Conservation (phyloP, 208 protist genomes). For the Leishmania martiniquensis region DNA sequence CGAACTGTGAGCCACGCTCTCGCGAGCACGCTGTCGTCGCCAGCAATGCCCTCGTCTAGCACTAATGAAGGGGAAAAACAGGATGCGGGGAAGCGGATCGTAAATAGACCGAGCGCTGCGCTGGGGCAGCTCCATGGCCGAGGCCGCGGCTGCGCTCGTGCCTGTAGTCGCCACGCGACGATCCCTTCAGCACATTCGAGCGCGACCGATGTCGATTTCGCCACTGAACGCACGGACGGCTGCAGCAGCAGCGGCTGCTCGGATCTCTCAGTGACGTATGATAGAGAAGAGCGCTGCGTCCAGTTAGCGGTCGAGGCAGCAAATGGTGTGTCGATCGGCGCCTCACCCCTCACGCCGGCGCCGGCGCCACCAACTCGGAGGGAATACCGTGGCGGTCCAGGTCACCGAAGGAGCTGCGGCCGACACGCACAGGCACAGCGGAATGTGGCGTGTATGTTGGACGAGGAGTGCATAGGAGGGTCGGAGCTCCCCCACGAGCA, state of each 20-base stretch:
- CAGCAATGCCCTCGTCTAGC: not conserved
- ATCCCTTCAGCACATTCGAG: not conserved
- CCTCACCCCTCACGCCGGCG: not conserved
- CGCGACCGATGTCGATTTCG: not conserved
- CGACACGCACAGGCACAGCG: not conserved
- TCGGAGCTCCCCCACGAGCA: not conserved
- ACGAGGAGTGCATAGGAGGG: not conserved
- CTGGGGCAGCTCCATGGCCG: not conserved
- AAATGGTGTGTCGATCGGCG: not conserved
- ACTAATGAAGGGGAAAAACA: not conserved
- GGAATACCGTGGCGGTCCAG: not conserved
- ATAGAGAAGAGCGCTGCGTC: not conserved
- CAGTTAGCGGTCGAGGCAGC: not conserved
- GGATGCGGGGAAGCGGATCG: not conserved
- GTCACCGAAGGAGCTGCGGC: not conserved
- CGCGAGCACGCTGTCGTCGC: not conserved
- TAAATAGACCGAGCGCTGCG: not conserved
- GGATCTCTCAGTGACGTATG: not conserved
- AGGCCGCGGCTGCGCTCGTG: not conserved
- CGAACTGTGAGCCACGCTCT: slow-evolving; percentile 5
- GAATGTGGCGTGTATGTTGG: not conserved
- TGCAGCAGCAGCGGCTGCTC: not conserved
- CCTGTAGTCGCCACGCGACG: not conserved
- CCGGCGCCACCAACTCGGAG: not conserved
- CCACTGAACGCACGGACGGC: not conserved